These are phyloP conservation scores for Penicillium nucicola DNA, from an alignment of 495 filamentous ascomycete genomes.

Conservation along the genomic window DNA sequence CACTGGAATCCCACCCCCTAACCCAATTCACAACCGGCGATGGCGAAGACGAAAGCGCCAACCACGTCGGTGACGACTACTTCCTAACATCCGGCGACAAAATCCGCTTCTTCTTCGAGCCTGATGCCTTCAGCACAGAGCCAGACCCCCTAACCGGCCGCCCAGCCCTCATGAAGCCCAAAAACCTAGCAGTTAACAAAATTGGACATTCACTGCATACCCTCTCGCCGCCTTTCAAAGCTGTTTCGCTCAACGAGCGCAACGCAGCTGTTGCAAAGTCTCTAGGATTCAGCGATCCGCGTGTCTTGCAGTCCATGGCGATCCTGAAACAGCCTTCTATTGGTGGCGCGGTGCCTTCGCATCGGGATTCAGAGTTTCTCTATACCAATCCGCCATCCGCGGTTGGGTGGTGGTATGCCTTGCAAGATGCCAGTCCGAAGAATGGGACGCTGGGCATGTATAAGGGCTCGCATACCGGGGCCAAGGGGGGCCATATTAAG, in stretches of 20 bases:
- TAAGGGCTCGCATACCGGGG: constrained; percentile 65
- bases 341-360: constrained; percentile 78
- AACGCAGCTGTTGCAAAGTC: constrained; percentile 66
- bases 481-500: constrained; percentile 47
- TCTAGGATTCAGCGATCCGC: constrained; percentile 72
- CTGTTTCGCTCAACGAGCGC: constrained; percentile 50
- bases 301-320: constrained; percentile 87
- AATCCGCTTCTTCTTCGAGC: constrained; percentile 95
- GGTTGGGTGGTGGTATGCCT: constrained; percentile 92
- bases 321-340: constrained; percentile 99
- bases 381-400: constrained; percentile 90
- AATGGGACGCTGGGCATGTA: constrained; percentile 90
- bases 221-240: constrained; percentile 66
- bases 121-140: constrained; percentile 49
- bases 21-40: constrained; percentile 87
- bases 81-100: constrained; percentile 88
- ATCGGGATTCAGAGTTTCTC: constrained; percentile 89
- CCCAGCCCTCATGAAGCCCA: constrained; percentile 63
- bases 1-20: constrained; percentile 78
- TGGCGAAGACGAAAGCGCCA: constrained; percentile 25
- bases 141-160: constrained; percentile 44
- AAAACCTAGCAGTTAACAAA: constrained; percentile 85
- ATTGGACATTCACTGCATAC: constrained; percentile 89
- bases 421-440: constrained; percentile 79
- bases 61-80: constrained; percentile 92